phyloP scores from a whole-genome alignment of 306 rosid species.

The Inga laurina region DNA sequence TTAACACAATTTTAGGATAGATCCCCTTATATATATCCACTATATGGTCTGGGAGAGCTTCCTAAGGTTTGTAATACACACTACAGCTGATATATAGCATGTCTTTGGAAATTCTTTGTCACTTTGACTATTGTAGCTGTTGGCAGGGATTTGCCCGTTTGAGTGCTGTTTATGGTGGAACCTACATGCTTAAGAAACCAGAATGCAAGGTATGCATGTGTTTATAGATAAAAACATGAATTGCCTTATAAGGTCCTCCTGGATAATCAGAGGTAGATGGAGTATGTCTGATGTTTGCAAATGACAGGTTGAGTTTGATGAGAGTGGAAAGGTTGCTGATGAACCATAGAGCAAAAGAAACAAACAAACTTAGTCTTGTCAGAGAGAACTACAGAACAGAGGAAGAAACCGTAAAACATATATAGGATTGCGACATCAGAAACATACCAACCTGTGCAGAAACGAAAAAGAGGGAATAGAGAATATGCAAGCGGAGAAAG shows the following conservation, averaged over 20 bases:
- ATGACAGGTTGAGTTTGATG: slow-evolving; percentile 56
- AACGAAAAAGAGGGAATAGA: too few relatives aligned
- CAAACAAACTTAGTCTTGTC: too few relatives aligned
- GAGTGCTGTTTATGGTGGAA: slow-evolving; percentile 73
- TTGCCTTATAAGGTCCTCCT: not conserved
- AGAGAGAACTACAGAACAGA: too few relatives aligned
- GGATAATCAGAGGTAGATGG: not conserved
- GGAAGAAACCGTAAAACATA: too few relatives aligned
- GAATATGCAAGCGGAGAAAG: too few relatives aligned
- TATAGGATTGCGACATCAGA: too few relatives aligned
- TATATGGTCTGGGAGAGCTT: slow-evolving; percentile 68
- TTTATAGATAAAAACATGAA: not conserved
- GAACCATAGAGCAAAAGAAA: too few relatives aligned
- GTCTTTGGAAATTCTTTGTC: not conserved
- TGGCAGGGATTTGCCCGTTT: slow-evolving; percentile 67
- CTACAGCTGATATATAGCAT: not conserved
- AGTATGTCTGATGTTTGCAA: not conserved
- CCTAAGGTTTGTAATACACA: slow-evolving; percentile 47
- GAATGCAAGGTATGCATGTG: slow-evolving; percentile 56
- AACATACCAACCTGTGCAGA: too few relatives aligned
- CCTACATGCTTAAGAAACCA: slow-evolving; percentile 68
- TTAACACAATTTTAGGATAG: slow-evolving; percentile 62
- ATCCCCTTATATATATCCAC: slow-evolving; percentile 66
- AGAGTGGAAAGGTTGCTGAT: slow-evolving; percentile 43
- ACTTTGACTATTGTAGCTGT: not conserved